These are phyloP conservation scores for Fagopyrum homotropicum DNA, from an alignment of 148 eudicot genomes.

Conservation along the genomic window DNA sequence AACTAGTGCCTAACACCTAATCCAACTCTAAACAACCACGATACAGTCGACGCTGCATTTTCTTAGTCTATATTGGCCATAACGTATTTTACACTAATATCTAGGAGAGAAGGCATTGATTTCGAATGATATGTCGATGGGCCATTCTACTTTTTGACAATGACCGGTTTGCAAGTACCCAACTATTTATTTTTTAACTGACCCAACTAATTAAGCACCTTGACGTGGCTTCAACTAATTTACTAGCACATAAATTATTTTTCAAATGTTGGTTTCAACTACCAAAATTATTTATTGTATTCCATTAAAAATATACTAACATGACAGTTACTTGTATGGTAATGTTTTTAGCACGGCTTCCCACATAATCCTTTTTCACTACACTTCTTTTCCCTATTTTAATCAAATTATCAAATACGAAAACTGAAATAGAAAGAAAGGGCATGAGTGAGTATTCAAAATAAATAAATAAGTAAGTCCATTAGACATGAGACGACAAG, in stretches of 20 bases:
- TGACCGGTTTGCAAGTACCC: not conserved
- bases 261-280: not conserved
- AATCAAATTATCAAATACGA: not conserved
- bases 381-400: not conserved
- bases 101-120: not conserved
- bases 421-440: not conserved
- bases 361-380: not conserved
- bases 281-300: not conserved
- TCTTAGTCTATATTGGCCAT: not conserved
- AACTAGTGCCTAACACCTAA: constrained; percentile 10
- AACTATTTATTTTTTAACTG: not conserved
- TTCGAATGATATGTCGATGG: not conserved
- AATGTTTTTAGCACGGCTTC: not conserved
- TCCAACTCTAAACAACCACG: not conserved
- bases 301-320: not conserved
- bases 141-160: not conserved
- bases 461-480: not conserved
- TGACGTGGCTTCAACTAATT: not conserved
- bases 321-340: not conserved
- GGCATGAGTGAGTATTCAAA: no score
- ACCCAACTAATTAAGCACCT: not conserved
- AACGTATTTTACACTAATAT: not conserved
- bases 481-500: not conserved
- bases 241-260: not conserved
- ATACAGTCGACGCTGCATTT: not conserved